A percentile compares a stretch with the other conserved stretches of the same genome.
Evolutionary conservation across 116 monocot genomes (phyloP).

Genomic region (Iris pallida): DNA sequence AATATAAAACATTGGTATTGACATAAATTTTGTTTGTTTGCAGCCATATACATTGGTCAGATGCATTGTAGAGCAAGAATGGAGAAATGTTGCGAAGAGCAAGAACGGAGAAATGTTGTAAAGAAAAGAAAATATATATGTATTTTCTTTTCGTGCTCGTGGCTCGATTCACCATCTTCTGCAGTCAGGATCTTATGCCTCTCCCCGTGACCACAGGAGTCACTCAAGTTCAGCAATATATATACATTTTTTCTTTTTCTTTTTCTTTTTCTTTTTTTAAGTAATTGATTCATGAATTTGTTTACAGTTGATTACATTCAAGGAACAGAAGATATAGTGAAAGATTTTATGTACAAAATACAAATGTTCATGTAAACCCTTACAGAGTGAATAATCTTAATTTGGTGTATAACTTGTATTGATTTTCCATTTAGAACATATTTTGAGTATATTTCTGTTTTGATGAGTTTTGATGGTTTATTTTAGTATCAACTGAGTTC

Average conservation of each 20-base stretch:
- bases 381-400: not conserved
- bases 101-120: too few species aligned
- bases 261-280: too few species aligned
- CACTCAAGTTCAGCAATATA: too few species aligned
- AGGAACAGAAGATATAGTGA: not conserved
- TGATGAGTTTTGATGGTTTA: not conserved
- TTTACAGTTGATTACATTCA: not conserved
- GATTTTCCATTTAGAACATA: not conserved
- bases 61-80: constrained; percentile 1
- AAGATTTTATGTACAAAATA: not conserved
- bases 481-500: not conserved
- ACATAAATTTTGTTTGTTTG: constrained; percentile 4
- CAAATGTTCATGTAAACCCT: not conserved
- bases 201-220: too few species aligned
- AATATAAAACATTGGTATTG: too few species aligned
- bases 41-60: constrained; percentile 26
- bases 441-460: not conserved
- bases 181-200: too few species aligned
- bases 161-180: too few species aligned
- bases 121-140: too few species aligned
- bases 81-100: not conserved
- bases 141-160: too few species aligned
- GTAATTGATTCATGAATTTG: not conserved
- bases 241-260: too few species aligned
- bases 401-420: not conserved